Evolutionary conservation across 148 eudicot genomes (phyloP), one percentile per base, ranked within the genome.

Genomic region (Nepenthes gracilis): DNA sequence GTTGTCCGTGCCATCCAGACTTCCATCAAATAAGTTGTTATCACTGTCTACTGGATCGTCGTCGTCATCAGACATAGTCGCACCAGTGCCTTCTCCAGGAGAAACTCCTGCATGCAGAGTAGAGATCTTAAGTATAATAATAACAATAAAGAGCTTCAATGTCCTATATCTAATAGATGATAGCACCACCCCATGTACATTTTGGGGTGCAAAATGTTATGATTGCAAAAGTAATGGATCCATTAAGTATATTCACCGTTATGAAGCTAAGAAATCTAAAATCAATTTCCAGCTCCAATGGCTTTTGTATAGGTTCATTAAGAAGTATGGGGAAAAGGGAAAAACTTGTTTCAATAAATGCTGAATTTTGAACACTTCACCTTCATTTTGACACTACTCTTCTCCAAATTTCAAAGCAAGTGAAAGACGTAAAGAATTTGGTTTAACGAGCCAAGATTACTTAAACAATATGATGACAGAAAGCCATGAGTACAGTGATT

Each of bases 51-150:
- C 74, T 11, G 65, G 82, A 56, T 81, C 81, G 37, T 80, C 85
- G n/a, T 81, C 85, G 15, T 81, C 85, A 56, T 80, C 85, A 2
- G 85, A 81, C 85, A 83, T 83, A 34, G 88, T 83, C 37, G 78
- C 82, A 23, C 88, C 88, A 0, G 80, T 83, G 36, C 84, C 88
- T 70, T 80, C 88, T 53, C 88, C 88, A 1, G 84, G 82, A 8
- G 82, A 75, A 34, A 80, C 80, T 60, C 88, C 88, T 83, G 79
- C 43, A 43, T 15, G 55, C 5, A 51, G 2, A 35, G 47, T 6
- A 62, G 40, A 6, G 23, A 23, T 23, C 23, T 23, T 23, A 23
- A 23, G 23, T 23, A 23, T 23, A 23, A 23, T 32, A 6, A 55
- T 32, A 57, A 6, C 43, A 52, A 6, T 5, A 12, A 13, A 14